phyloP scores from a whole-genome alignment of 106 monocot species.

The Dactylorhiza incarnata region DNA sequence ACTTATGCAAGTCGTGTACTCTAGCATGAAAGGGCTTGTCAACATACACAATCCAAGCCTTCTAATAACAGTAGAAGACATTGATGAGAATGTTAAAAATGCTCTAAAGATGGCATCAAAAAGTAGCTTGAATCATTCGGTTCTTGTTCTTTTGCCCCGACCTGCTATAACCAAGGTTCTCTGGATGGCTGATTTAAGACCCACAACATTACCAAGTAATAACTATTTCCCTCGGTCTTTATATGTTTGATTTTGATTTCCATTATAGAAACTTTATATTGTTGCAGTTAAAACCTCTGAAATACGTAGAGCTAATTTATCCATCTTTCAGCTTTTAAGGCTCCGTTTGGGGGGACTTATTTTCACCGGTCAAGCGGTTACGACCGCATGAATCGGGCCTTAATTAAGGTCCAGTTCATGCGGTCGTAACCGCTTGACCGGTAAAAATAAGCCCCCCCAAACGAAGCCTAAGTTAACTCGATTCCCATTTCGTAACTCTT shows the following conservation, averaged over 20 bases:
- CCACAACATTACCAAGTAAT: slow-evolving; percentile 71
- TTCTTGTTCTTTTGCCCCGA: slow-evolving; percentile 57
- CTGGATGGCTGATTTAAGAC: slow-evolving; percentile 84
- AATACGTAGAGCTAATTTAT: no score
- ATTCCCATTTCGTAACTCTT: no score
- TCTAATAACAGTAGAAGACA: slow-evolving; percentile 53
- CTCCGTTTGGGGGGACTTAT: no score
- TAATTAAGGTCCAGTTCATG: no score
- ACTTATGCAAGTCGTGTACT: slow-evolving; percentile 69
- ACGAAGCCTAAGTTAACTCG: no score
- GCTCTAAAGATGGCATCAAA: slow-evolving; percentile 81
- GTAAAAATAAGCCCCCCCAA: no score
- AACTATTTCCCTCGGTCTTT: background rate
- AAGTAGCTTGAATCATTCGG: slow-evolving; percentile 31
- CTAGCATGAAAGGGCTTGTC: slow-evolving; percentile 77
- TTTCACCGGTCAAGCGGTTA: no score
- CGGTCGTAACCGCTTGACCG: no score
- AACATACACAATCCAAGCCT: slow-evolving; percentile 84
- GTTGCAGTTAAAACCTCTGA: no score
- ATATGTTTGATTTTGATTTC: background rate
- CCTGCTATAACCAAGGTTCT: slow-evolving; percentile 56
- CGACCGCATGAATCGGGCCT: no score
- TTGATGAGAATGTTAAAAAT: slow-evolving; percentile 61
- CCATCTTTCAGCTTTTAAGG: no score
- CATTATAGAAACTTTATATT: background rate